These are phyloP conservation scores for Penicillium italicum DNA, from an alignment of 2,329 filamentous ascomycete genomes.

Conservation along the genomic window DNA sequence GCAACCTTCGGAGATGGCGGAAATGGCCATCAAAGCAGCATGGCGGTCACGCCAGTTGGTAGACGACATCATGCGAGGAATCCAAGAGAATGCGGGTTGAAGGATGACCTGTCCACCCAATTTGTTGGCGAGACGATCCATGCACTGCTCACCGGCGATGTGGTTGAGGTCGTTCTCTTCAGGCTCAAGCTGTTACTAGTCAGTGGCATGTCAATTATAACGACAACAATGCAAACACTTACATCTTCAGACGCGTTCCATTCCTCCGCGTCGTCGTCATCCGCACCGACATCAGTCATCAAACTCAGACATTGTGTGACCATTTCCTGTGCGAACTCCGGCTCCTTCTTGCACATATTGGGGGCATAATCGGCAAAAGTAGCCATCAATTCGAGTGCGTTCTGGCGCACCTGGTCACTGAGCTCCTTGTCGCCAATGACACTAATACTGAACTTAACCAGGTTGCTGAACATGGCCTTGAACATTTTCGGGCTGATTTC, in stretches of 20 bases:
- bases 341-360: constrained; percentile 90
- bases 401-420: constrained; percentile 83
- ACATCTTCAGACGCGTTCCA: constrained; percentile 93
- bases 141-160: constrained; percentile 94
- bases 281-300: constrained; percentile 93
- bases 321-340: constrained; percentile 91
- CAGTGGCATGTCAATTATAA: constrained; percentile 26
- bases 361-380: constrained; percentile 95
- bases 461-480: constrained; percentile 84
- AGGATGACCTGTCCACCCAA: constrained; percentile 91
- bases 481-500: constrained; percentile 98
- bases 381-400: constrained; percentile 93
- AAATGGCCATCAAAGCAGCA: constrained; percentile 97
- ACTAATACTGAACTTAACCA: constrained; percentile 88
- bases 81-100: constrained; percentile 91
- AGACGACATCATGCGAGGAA: constrained; percentile 96
- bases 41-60: constrained; percentile 92
- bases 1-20: constrained; percentile 95
- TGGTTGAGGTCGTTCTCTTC: constrained; percentile 98
- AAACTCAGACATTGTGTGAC: constrained; percentile 95
- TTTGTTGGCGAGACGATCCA: constrained; percentile 97
- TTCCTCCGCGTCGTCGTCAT: constrained; percentile 90
- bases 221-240: constrained; percentile 36
- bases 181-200: constrained; percentile 65
- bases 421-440: constrained; percentile 96